phyloP scores from a whole-genome alignment of 179 eudicot species.

The Monotropa hypopitys region DNA sequence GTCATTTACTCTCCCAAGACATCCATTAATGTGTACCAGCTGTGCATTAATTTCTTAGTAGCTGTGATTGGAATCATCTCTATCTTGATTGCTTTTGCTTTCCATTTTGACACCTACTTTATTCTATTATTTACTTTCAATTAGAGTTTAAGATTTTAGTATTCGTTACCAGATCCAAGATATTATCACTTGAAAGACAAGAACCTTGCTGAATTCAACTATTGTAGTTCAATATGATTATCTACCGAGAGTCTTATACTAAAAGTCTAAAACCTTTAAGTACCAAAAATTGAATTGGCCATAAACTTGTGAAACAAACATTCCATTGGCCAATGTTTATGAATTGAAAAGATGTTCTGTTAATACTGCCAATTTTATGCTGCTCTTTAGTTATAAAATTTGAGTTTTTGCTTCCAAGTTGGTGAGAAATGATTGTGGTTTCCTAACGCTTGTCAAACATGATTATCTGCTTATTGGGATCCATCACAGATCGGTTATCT shows the following conservation, averaged over 20 bases:
- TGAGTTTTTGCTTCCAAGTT: no score
- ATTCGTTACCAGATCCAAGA: background rate
- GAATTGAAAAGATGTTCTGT: no score
- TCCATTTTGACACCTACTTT: background rate
- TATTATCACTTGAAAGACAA: background rate
- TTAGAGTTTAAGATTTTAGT: background rate
- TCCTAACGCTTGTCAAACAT: background rate
- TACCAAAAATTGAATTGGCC: no score
- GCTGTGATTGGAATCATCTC: background rate
- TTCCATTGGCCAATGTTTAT: no score
- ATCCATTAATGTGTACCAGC: no score
- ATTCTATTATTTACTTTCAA: background rate
- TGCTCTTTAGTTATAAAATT: no score
- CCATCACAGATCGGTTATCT: background rate
- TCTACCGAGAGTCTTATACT: background rate
- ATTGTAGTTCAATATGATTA: background rate
- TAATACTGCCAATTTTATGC: no score
- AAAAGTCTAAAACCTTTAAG: no score
- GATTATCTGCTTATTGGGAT: background rate
- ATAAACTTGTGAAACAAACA: no score
- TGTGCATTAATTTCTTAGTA: no score
- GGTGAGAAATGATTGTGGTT: background rate
- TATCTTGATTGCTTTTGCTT: background rate
- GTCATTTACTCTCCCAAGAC: no score
- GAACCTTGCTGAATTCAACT: background rate